A percentile compares a stretch with the other conserved stretches of the same genome.
Conservation (phyloP, 257 asterid genomes). For the Plantago major region DNA sequence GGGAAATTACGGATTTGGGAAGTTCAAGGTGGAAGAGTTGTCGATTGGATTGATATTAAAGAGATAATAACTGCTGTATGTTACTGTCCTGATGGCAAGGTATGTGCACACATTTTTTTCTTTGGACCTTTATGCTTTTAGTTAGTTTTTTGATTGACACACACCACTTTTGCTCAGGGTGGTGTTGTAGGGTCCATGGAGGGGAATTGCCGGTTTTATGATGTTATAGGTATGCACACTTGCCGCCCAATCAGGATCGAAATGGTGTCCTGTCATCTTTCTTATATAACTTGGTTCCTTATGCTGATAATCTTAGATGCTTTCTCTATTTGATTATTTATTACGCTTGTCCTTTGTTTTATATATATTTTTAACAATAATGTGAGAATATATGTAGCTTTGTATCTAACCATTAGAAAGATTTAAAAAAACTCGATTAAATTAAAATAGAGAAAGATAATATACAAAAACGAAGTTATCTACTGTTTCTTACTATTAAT, state of each 20-base stretch:
- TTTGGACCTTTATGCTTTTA: background rate
- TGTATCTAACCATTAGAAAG: too few species aligned
- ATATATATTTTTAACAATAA: too few species aligned
- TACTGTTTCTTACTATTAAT: too few species aligned
- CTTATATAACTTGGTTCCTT: too few species aligned
- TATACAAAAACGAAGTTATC: too few species aligned
- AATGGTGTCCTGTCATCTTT: constrained; percentile 5
- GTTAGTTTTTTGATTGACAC: background rate
- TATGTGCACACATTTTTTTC: constrained; percentile 17
- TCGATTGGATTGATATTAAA: constrained; percentile 74
- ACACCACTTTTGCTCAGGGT: constrained; percentile 52
- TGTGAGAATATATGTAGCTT: too few species aligned
- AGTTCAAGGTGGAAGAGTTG: constrained; percentile 58
- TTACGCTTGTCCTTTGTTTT: too few species aligned
- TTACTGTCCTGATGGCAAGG: constrained; percentile 81
- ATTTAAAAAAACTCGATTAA: too few species aligned
- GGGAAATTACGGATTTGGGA: constrained; percentile 87
- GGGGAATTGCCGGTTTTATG: constrained; percentile 71
- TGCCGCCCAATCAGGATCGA: background rate
- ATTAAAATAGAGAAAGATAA: too few species aligned
- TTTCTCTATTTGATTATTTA: too few species aligned
- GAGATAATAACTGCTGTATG: constrained; percentile 79
- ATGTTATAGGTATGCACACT: constrained; percentile 46
- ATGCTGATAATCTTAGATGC: too few species aligned
- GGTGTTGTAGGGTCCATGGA: constrained; percentile 83